Evolutionary conservation across 2,329 filamentous ascomycete species (phyloP).

Genomic region (Drechmeria coniospora): DNA sequence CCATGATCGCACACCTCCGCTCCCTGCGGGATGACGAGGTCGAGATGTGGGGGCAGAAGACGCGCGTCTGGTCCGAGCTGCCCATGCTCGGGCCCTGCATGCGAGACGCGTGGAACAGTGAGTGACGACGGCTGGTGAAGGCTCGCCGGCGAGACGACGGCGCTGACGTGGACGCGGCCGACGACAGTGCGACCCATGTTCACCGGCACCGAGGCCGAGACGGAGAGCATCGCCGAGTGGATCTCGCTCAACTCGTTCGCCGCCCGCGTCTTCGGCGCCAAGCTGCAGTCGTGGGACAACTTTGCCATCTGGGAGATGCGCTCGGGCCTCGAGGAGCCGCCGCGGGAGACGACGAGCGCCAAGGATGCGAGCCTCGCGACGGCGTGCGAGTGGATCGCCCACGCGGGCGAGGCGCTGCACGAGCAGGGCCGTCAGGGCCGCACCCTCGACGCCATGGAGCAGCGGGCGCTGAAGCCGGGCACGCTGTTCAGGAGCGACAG

Average conservation of each 20-base stretch:
- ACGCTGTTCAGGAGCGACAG: conserved; percentile 6
- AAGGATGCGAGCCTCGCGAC: conserved; percentile 9
- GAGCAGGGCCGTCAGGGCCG: conserved; percentile 4
- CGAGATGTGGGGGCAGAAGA: conserved; percentile 13
- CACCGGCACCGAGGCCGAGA: conserved; percentile 9
- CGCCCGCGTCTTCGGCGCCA: conserved; percentile 14
- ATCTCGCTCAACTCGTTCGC: conserved; percentile 18
- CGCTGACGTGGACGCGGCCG: background rate
- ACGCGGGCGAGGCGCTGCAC: conserved; percentile 13
- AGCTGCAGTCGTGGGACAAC: conserved; percentile 10
- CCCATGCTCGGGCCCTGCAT: conserved; percentile 15
- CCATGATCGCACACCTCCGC: conserved; percentile 9
- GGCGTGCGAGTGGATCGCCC: conserved; percentile 14
- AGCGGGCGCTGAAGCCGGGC: conserved; percentile 8
- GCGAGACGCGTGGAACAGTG: conserved; percentile 16
- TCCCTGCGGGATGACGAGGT: conserved; percentile 9
- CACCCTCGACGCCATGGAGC: conserved; percentile 8
- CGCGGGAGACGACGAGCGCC: conserved; percentile 4
- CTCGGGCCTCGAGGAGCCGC: conserved; percentile 12
- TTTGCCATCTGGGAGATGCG: conserved; percentile 17
- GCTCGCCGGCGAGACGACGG: too few relatives aligned
- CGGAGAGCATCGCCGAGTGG: conserved; percentile 10
- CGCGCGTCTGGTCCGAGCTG: conserved; percentile 14
- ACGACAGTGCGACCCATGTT: conserved; percentile 10
- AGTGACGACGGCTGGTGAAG: conserved; percentile 3